Percentiles rank a stretch among this genome's conserved stretches.
phyloP scores from a whole-genome alignment of 1,139 yeast species.

The Yamadazyma sp. region DNA sequence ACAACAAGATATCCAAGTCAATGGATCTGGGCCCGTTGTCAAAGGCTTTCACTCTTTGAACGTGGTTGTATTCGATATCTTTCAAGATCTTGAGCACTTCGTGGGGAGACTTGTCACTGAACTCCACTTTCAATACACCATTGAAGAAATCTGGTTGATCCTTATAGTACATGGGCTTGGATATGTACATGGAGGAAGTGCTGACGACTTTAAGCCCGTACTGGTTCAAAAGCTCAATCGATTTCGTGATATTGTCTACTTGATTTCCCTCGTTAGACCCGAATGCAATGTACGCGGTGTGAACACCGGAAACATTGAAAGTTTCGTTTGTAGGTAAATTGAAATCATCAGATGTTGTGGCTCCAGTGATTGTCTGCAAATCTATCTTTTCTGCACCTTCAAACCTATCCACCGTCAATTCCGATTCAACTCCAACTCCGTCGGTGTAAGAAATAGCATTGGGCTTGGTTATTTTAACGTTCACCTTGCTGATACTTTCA shows the following conservation, averaged over 20 bases:
- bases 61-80: constrained; percentile 69
- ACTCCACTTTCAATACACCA: constrained; percentile 68
- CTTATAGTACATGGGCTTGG: constrained; percentile 87
- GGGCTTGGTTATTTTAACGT: constrained; percentile 75
- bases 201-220: constrained; percentile 49
- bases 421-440: constrained; percentile 84
- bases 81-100: constrained; percentile 64
- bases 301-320: constrained; percentile 22
- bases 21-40: constrained; percentile 92
- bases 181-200: constrained; percentile 79
- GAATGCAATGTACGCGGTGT: constrained; percentile 75
- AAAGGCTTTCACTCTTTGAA: constrained; percentile 72
- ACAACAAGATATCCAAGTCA: constrained; percentile 83
- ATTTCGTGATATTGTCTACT: constrained; percentile 56
- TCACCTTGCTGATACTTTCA: constrained; percentile 36
- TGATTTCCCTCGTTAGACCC: constrained; percentile 87
- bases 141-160: constrained; percentile 84
- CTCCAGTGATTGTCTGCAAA: background rate
- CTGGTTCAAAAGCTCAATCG: constrained; percentile 51
- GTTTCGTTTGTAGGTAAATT: constrained; percentile 37
- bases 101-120: constrained; percentile 57
- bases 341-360: constrained; percentile 16
- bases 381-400: constrained; percentile 24
- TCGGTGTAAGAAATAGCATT: constrained; percentile 85
- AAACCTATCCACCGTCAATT: constrained; percentile 44